Evolutionary conservation across 805 yeast genomes (phyloP).

Genomic region (Ogataea paradorogensis): DNA sequence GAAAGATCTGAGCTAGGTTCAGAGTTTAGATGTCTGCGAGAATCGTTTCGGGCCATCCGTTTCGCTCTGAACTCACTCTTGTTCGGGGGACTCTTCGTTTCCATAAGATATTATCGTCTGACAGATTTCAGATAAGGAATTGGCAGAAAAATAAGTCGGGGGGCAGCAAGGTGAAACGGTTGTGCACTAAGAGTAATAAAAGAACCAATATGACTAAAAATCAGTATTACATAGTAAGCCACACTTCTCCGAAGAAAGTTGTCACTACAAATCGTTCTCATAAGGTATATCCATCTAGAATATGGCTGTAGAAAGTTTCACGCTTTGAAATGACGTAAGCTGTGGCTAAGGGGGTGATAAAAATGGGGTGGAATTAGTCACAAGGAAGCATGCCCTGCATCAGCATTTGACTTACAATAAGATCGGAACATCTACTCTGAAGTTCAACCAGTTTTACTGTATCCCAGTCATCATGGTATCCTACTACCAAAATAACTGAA

Average conservation of each 20-base stretch:
- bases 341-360: neutral
- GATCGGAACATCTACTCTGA: too few species aligned
- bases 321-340: neutral
- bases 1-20: constrained; percentile 51
- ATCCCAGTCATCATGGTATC: too few species aligned
- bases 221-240: neutral
- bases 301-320: too few species aligned
- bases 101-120: constrained; percentile 1
- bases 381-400: neutral
- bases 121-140: constrained; percentile 6
- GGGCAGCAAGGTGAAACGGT: constrained; percentile 5
- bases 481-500: too few species aligned
- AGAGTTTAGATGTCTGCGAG: neutral
- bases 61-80: constrained; percentile 20
- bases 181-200: too few species aligned
- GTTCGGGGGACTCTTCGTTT: constrained; percentile 23
- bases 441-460: too few species aligned
- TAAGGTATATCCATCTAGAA: too few species aligned
- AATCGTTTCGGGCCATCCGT: too few species aligned
- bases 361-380: too few species aligned
- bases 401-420: too few species aligned
- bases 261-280: too few species aligned
- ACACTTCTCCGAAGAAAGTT: too few species aligned
- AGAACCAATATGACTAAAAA: neutral
- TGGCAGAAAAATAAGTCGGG: constrained; percentile 4